phyloP scores from a whole-genome alignment of 768 basidiomycete genomes.

The Naganishia kalamii region DNA sequence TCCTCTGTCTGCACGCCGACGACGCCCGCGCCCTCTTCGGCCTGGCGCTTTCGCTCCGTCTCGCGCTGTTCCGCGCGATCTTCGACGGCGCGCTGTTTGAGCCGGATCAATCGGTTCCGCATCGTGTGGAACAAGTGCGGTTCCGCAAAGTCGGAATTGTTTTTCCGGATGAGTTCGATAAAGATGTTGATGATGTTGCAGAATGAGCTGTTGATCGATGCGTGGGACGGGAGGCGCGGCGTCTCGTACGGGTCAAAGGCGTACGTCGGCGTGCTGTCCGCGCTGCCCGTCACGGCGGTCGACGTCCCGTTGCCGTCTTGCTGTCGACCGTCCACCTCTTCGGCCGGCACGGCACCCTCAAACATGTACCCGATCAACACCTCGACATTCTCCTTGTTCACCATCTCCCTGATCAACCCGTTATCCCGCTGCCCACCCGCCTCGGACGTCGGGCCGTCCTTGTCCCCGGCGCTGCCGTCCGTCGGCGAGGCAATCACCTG shows the following conservation, averaged over 20 bases:
- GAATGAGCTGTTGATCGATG: constrained; percentile 61
- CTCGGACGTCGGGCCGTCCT: neutral
- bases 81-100: constrained; percentile 58
- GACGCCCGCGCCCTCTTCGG: constrained; percentile 69
- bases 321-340: constrained; percentile 28
- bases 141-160: constrained; percentile 98
- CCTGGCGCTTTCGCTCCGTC: constrained; percentile 51
- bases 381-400: constrained; percentile 62
- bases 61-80: constrained; percentile 52
- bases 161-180: constrained; percentile 90
- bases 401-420: constrained; percentile 80
- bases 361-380: constrained; percentile 72
- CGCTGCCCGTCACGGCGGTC: neutral
- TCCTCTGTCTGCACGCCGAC: constrained; percentile 54
- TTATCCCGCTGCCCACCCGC: constrained; percentile 51
- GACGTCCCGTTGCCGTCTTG: neutral
- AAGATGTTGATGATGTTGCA: constrained; percentile 79
- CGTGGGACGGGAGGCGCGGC: constrained; percentile 36
- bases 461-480: neutral
- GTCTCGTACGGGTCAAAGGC: constrained; percentile 36
- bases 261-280: neutral
- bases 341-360: constrained; percentile 52
- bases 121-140: constrained; percentile 92
- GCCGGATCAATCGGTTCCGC: constrained; percentile 78
- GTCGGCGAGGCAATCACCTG: constrained; percentile 4